A percentile compares a stretch with the other conserved stretches of the same genome.
Conservation (phyloP, 2,329 filamentous ascomycete species). For the Sporothrix pallida region DNA sequence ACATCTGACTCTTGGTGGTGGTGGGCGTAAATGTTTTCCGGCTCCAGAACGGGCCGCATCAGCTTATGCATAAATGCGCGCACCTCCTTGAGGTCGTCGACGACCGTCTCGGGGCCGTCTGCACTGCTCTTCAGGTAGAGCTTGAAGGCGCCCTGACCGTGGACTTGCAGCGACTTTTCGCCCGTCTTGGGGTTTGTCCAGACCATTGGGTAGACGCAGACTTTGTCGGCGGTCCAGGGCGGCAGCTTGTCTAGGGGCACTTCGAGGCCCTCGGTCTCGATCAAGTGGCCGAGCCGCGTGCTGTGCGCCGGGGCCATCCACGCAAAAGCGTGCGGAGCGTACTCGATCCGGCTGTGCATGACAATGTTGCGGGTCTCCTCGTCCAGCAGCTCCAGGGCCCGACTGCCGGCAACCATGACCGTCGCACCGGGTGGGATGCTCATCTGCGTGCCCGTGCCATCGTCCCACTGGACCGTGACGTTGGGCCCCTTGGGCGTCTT, state of each 20-base stretch:
- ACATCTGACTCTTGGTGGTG: slow-evolving; percentile 48
- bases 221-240: slow-evolving; percentile 42
- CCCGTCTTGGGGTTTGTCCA: slow-evolving; percentile 47
- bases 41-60: slow-evolving; percentile 46
- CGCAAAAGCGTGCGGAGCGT: slow-evolving; percentile 47
- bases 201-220: slow-evolving; percentile 48
- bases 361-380: slow-evolving; percentile 42
- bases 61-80: slow-evolving; percentile 46
- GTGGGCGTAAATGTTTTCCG: slow-evolving; percentile 47
- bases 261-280: slow-evolving; percentile 42
- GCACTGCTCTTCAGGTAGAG: slow-evolving; percentile 44
- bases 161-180: slow-evolving; percentile 44
- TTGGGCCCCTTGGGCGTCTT: slow-evolving; percentile 44
- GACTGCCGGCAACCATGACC: slow-evolving; percentile 43
- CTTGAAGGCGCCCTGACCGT: slow-evolving; percentile 47
- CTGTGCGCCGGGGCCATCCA: slow-evolving; percentile 48
- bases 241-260: slow-evolving; percentile 44
- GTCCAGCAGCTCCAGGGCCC: slow-evolving; percentile 41
- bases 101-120: slow-evolving; percentile 40
- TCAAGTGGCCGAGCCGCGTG: slow-evolving; percentile 44
- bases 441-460: slow-evolving; percentile 46
- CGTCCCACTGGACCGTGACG: slow-evolving; percentile 44
- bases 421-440: slow-evolving; percentile 45
- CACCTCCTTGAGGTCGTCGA: slow-evolving; percentile 43
- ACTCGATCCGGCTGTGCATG: slow-evolving; percentile 45